phyloP scores from a whole-genome alignment of 78 protist species.

The Acrasis kona region DNA sequence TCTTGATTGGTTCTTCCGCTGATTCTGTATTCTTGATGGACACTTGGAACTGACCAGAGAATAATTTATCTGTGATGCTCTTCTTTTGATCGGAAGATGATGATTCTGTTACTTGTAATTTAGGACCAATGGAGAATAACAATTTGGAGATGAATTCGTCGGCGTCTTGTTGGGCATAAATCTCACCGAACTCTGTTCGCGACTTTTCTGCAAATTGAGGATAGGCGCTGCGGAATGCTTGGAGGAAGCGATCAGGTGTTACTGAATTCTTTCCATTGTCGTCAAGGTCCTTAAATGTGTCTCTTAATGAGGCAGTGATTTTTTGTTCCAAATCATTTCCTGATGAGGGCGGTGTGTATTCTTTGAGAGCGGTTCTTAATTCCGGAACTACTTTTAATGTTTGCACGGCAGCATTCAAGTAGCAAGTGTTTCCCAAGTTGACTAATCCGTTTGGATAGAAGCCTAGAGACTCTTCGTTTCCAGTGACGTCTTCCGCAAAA shows the following conservation, averaged over 20 bases:
- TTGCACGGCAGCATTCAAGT: constrained; percentile 30
- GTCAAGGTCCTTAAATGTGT: not conserved
- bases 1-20: not conserved
- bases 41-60: not conserved
- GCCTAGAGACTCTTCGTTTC: not conserved
- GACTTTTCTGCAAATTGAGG: constrained; percentile 58
- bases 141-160: not conserved
- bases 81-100: not conserved
- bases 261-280: not conserved
- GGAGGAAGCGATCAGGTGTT: not conserved
- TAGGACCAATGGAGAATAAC: not conserved
- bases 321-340: not conserved
- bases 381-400: constrained; percentile 23
- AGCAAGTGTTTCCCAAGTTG: constrained; percentile 31
- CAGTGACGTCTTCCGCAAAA: constrained; percentile 28
- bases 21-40: not conserved
- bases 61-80: not conserved
- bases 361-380: not conserved
- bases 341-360: not conserved
- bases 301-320: not conserved
- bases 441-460: not conserved
- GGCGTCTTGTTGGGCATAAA: constrained; percentile 24
- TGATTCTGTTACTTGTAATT: not conserved
- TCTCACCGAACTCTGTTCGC: constrained; percentile 26
- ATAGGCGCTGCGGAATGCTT: not conserved